Percentiles rank a stretch among this genome's conserved stretches.
These are phyloP conservation scores for Colletotrichum lindemuthianum DNA, from an alignment of 2,329 filamentous ascomycete species.

Conservation along the genomic window DNA sequence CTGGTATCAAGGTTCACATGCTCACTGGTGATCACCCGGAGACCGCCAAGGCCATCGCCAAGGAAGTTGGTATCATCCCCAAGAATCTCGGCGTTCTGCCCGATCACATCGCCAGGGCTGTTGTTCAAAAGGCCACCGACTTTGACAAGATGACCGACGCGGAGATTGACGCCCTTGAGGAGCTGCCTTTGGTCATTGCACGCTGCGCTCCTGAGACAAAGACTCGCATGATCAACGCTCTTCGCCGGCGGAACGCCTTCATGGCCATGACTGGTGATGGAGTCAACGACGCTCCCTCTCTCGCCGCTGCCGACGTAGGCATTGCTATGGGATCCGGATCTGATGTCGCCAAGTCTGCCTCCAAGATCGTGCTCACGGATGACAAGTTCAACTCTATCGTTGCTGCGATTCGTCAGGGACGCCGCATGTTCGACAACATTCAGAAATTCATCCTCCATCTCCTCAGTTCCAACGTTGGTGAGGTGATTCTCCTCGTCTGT, in stretches of 20 bases:
- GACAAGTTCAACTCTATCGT: constrained; percentile 92
- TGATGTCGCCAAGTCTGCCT: constrained; percentile 85
- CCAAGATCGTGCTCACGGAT: constrained; percentile 84
- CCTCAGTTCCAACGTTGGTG: constrained; percentile 83
- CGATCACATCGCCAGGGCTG: constrained; percentile 69
- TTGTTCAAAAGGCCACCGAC: constrained; percentile 80
- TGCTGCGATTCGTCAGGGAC: constrained; percentile 82
- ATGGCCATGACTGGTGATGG: constrained; percentile 92
- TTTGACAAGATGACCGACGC: constrained; percentile 82
- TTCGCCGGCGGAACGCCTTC: constrained; percentile 79
- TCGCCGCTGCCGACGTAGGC: constrained; percentile 84
- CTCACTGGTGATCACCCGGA: constrained; percentile 84
- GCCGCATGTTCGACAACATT: constrained; percentile 89
- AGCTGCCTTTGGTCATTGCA: constrained; percentile 83
- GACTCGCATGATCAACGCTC: constrained; percentile 89
- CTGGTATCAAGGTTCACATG: constrained; percentile 85
- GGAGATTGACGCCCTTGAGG: constrained; percentile 79
- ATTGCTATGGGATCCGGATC: constrained; percentile 92
- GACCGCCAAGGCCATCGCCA: constrained; percentile 81
- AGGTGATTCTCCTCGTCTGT: constrained; percentile 83
- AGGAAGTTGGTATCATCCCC: constrained; percentile 81
- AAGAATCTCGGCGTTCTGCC: constrained; percentile 68
- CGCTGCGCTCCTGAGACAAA: constrained; percentile 88
- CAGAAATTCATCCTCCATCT: constrained; percentile 88
- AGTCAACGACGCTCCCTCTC: constrained; percentile 85